Conservation (phyloP, 2,329 filamentous ascomycete genomes). For the Aspergillus unguis region DNA sequence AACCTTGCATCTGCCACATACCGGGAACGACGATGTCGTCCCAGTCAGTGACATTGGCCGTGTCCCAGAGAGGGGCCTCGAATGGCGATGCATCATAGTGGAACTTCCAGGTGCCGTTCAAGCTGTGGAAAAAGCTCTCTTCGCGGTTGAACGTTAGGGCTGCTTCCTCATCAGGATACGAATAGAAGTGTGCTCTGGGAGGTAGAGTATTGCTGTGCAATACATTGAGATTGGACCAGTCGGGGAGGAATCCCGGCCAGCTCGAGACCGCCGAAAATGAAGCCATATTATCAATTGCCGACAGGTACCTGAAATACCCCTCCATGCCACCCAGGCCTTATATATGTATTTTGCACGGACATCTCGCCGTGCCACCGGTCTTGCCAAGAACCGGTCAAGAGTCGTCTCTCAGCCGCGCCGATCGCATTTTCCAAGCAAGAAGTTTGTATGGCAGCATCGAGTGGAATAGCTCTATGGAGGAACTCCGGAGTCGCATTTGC, state of each 20-base stretch:
- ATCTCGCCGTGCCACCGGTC: background rate
- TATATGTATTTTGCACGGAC: background rate
- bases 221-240: constrained; percentile 8
- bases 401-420: background rate
- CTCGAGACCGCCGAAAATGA: constrained; percentile 1
- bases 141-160: constrained; percentile 4
- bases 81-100: constrained; percentile 12
- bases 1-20: constrained; percentile 68
- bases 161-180: constrained; percentile 2
- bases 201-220: constrained; percentile 11
- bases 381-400: background rate
- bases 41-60: constrained; percentile 3
- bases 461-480: background rate
- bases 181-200: constrained; percentile 10
- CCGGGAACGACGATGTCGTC: constrained; percentile 57
- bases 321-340: background rate
- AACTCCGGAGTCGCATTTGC: background rate
- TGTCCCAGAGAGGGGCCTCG: constrained; percentile 16
- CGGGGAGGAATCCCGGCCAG: constrained; percentile 1
- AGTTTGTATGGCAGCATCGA: background rate
- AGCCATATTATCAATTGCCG: background rate
- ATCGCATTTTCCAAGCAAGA: background rate
- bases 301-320: too few relatives aligned
- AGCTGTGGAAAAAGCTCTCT: constrained; percentile 4
- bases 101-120: constrained; percentile 23